Base-by-base conservation (phyloP, 345 rosid species). In the Draba incana region DNA sequence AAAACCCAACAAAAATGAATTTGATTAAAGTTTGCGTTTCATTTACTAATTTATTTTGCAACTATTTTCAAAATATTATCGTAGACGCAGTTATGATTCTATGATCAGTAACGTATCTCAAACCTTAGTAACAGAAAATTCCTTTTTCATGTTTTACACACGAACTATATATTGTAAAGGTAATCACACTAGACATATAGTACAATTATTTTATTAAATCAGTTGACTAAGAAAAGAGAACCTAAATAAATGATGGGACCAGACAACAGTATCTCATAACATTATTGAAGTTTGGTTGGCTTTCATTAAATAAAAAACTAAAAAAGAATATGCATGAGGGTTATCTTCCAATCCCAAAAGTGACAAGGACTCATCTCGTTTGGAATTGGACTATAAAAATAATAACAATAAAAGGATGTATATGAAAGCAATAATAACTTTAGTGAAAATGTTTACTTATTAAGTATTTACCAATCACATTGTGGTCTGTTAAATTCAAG, bases 271-370 rank as follows among this genome's bases (percentile, higher is more conserved):
- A 57, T 42, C 58, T 39, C 60, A 65, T 30, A 41, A 28, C 61
- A 73, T 73, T 73, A 73, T 73, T 66, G 66, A 60, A 43, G 66
- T 73, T 61, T 57, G 47, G 66, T 72, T 72, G 23, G 71, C 51
- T 56, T 39, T 41, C 75, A 56, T 56, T 64, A 31, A 38, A 49
- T 41, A 31, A 10, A 39, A 39, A 31, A 38, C 42, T 41, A 31
- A 10, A 39, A 39, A 39, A 28, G 20, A 63, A 49, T 41, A 46
- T 72, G 57, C 16, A 16, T 33, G 37, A 31, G 35, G 43, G 45
- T 20, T 57, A 72, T 48, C 59, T 64, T 39, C 66, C 59, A 64
- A 39, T 48, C 46, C 27, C 44, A 28, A 63, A 35, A 63, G 25
- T 46, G 76, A 71, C 12, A 27, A 4, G 42, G 76, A 55, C 71